Evolutionary conservation across 495 filamentous ascomycete genomes (phyloP).

Genomic region (Neurospora intermedia): DNA sequence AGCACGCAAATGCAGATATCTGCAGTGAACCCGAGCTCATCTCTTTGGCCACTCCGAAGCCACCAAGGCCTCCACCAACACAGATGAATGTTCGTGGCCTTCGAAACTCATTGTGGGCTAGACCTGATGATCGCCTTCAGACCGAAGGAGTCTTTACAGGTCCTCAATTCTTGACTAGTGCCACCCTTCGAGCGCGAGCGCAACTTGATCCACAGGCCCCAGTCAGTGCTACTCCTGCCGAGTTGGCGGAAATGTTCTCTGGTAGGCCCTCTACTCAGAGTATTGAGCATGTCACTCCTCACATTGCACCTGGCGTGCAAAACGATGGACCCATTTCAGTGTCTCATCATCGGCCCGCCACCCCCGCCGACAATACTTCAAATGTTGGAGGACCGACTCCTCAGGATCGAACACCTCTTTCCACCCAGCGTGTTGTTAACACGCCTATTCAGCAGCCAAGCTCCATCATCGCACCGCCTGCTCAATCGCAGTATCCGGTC

Average conservation of each 20-base stretch:
- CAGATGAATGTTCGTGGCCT: background rate
- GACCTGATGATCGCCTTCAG: background rate
- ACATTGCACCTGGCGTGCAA: background rate
- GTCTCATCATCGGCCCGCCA: background rate
- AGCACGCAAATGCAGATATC: background rate
- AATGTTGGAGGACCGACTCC: background rate
- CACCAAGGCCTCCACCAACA: background rate
- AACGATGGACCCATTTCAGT: background rate
- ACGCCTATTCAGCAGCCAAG: background rate
- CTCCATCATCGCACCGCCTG: background rate
- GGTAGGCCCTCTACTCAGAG: background rate
- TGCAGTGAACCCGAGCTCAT: background rate
- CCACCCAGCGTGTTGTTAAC: background rate
- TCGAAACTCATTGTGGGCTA: background rate
- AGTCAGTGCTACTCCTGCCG: background rate
- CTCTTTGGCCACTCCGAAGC: background rate
- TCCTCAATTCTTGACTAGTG: background rate
- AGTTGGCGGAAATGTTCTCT: background rate
- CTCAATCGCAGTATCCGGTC: background rate
- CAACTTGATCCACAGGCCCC: background rate
- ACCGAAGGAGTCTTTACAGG: background rate
- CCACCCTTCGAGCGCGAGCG: background rate
- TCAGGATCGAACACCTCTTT: background rate
- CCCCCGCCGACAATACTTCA: background rate
- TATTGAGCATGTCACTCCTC: background rate